Percentiles rank a stretch among this genome's conserved stretches.
Conservation (phyloP, 2,329 filamentous ascomycete species). For the Amylocarpus encephaloides region DNA sequence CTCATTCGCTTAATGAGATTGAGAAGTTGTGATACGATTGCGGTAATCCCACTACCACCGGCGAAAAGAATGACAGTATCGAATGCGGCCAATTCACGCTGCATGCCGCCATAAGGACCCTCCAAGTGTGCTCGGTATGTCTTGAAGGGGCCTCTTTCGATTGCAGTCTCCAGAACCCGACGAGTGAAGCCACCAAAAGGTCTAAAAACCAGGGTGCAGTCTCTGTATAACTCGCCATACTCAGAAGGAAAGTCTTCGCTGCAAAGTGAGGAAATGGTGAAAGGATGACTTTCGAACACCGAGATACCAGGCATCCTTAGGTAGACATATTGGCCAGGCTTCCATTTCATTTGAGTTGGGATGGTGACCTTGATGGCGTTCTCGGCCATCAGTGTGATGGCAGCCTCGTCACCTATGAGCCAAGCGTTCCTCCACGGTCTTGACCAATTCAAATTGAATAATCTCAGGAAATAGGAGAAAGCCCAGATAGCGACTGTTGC, state of each 20-base stretch:
- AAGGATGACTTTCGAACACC: conserved; percentile 86
- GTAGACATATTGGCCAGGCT: conserved; percentile 90
- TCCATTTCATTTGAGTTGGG: conserved; percentile 88
- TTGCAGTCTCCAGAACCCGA: conserved; percentile 73
- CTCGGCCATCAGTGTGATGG: conserved; percentile 81
- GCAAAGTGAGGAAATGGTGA: conserved; percentile 88
- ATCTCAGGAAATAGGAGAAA: conserved; percentile 63
- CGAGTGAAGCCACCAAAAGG: conserved; percentile 88
- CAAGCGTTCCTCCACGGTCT: conserved; percentile 74
- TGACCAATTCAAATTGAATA: conserved; percentile 87
- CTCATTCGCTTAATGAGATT: conserved; percentile 96
- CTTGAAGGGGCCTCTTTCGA: conserved; percentile 82
- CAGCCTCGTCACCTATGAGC: conserved; percentile 84
- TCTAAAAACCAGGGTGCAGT: conserved; percentile 86
- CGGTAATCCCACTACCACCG: conserved; percentile 90
- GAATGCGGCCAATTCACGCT: conserved; percentile 80
- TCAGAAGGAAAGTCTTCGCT: conserved; percentile 90
- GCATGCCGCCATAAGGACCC: conserved; percentile 92
- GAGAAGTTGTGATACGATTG: conserved; percentile 82
- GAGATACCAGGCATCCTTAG: conserved; percentile 90
- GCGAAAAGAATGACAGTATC: conserved; percentile 91
- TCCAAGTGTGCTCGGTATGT: conserved; percentile 91
- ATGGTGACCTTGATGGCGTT: conserved; percentile 95
- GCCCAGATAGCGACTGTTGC: conserved; percentile 74
- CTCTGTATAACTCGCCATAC: conserved; percentile 80